Base-by-base conservation (phyloP, 371 early-diverging fungal genomes). In the Lichtheimia corymbifera region DNA sequence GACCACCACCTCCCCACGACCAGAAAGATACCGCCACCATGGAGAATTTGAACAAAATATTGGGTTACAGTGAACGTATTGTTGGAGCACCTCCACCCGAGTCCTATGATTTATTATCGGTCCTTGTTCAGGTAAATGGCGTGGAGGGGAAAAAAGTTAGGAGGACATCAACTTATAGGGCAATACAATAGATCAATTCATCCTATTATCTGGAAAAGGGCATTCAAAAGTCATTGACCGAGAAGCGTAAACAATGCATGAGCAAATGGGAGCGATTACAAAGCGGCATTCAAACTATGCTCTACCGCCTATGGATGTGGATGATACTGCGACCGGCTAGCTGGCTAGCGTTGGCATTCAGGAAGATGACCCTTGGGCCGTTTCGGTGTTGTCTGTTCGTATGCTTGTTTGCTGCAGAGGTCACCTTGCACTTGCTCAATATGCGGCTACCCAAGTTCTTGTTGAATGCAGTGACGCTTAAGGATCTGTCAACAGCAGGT, bases 401-500 rank as follows among this genome's bases (percentile, higher is more conserved):
- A 0, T 59, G 82, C 3, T 67, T 87, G 13, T 64, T 68, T 5
- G 42, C 83, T 9, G 75, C 82, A 0, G 84, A 87, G 58, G 64
- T 83, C 9, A 73, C 77, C 11, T 55, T 89, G 14, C 77, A 82
- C 63, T 28, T 84, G 13, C 59, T 89, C 6, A 86, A 79, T 61
- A 67, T 82, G 55, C 73, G 76, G 43, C 67, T 86, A 47, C 87
- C 87, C 0, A 70, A 78, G 13, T 85, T 80, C 65, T 62, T 80
- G 12, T 66, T 86, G 18, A 86, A 86, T 55, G 85, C 84, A 6
- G 83, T 85, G 5, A 80, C 86, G 0, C 59, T 88, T 41, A 87
- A 87, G 54, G 88, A 88, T 58, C 65, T 88, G 53, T 84, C 83
- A 43, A 82, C 84, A 18, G 84, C 86, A 54, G 87, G 86, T 70